These are phyloP conservation scores for Chlorella sp. DNA, from an alignment of 139 green algal genomes.

Conservation along the genomic window DNA sequence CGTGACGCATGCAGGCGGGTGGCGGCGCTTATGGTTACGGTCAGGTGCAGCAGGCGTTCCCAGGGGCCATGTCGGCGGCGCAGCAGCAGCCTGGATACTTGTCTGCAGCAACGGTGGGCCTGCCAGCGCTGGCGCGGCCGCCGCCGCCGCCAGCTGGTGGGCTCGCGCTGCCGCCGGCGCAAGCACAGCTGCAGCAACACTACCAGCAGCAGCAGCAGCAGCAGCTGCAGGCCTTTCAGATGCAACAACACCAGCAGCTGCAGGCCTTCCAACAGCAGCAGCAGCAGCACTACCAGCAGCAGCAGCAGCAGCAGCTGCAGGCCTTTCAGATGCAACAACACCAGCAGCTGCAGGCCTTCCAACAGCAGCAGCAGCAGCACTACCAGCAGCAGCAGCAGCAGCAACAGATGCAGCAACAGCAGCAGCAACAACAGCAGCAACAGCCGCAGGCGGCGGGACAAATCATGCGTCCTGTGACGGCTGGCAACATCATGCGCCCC, in stretches of 20 bases:
- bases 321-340: not conserved
- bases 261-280: not conserved
- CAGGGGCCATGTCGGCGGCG: not conserved
- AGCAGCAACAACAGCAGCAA: not conserved
- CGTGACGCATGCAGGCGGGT: not conserved
- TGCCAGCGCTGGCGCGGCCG: not conserved
- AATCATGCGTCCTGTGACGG: not conserved
- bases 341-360: not conserved
- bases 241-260: not conserved
- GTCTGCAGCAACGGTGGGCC: not conserved
- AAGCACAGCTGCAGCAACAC: not conserved
- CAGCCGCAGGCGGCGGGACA: conserved; percentile 1
- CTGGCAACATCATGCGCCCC: conserved; percentile 13
- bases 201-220: conserved; percentile 25
- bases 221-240: not conserved
- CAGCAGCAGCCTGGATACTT: not conserved
- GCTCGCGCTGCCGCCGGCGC: not conserved
- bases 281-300: not conserved
- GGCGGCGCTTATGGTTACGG: not conserved
- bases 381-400: not conserved
- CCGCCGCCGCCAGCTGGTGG: not conserved
- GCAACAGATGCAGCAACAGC: conserved; percentile 1
- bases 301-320: not conserved
- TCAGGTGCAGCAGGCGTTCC: not conserved
- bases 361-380: conserved; percentile 5